Base-by-base conservation (phyloP, 2,329 filamentous ascomycete species). In the Colletotrichum truncatum region DNA sequence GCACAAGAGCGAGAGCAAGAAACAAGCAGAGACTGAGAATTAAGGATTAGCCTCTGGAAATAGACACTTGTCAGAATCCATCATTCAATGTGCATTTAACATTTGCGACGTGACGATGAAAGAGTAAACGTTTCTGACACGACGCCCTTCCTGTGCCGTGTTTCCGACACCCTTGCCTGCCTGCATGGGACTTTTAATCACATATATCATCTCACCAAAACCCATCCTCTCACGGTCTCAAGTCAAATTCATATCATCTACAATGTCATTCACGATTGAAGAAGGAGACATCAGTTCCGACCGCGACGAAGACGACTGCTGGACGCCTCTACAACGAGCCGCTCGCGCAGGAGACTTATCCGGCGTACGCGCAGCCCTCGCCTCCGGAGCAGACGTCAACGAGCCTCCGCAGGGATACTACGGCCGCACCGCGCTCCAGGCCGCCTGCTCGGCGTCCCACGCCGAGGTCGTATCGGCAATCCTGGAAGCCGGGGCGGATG, bases 371-470 rank as follows among this genome's bases (percentile, higher is more conserved):
- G 21, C 64, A 0, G 71, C 78, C 14, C 56, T 79, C 12, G 66
- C 67, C 1, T 43, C 67, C 43, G 72, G 73, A 16, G 70, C 70
- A 16, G 70, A 74, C 54, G 72, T 74, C 10, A 77, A 80, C 49
- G 75, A 73, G 0, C 72, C 70, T 10, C 73, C 78, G 4, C 67
- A 61, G 12, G 74, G 72, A 5, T 78, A 76, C 18, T 75, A 75
- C 32, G 78, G 79, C 8, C 70, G 76, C 30, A 79, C 77, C 3
- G 77, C 79, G 0, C 71, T 81, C 4, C 76, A 77, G 23, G 78
- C 78, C 2, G 78, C 78, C 3, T 74, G 75, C 16, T 66, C 72
- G n/a, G 54, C 52, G 0, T 69, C 71, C 2, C 69, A 78, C 52
- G 39, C 65, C 4, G 69, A 69, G 2, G 70, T 76, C 8, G 73